These are phyloP conservation scores for Spathaspora hagerdaliae DNA, from an alignment of 805 yeast species.

Conservation along the genomic window DNA sequence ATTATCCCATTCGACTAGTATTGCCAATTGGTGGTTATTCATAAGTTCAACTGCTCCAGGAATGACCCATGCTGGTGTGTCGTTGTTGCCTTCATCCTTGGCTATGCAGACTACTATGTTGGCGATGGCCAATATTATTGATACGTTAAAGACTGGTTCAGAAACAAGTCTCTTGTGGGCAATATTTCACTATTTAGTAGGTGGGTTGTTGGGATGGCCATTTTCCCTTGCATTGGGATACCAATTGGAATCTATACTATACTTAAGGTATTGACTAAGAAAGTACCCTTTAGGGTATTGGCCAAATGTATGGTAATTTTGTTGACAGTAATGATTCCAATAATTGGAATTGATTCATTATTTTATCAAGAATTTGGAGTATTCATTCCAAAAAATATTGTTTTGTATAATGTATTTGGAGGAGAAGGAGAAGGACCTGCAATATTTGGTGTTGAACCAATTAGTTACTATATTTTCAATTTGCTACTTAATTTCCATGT, in stretches of 20 bases:
- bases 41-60: slow-evolving; percentile 69
- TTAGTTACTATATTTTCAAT: slow-evolving; percentile 66
- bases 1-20: slow-evolving; percentile 26
- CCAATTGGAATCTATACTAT: slow-evolving; percentile 50
- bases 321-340: slow-evolving; percentile 15
- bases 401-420: slow-evolving; percentile 74
- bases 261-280: slow-evolving; percentile 3
- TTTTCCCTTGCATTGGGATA: slow-evolving; percentile 62
- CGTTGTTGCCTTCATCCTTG: slow-evolving; percentile 79
- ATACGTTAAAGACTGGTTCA: slow-evolving; percentile 10
- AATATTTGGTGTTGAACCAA: slow-evolving; percentile 84
- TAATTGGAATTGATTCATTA: slow-evolving; percentile 50
- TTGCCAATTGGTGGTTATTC: slow-evolving; percentile 61
- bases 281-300: not conserved
- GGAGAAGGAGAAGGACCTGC: slow-evolving; percentile 76
- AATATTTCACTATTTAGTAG: slow-evolving; percentile 49
- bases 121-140: slow-evolving; percentile 38
- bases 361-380: slow-evolving; percentile 53
- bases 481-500: slow-evolving; percentile 71
- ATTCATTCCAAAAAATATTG: slow-evolving; percentile 78
- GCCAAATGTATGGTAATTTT: not conserved
- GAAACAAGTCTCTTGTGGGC: slow-evolving; percentile 11
- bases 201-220: slow-evolving; percentile 90
- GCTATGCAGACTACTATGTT: slow-evolving; percentile 50
- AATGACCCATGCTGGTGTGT: slow-evolving; percentile 82